Base-by-base conservation (phyloP, 2,329 filamentous ascomycete species). In the Apiospora rasikravindrae region DNA sequence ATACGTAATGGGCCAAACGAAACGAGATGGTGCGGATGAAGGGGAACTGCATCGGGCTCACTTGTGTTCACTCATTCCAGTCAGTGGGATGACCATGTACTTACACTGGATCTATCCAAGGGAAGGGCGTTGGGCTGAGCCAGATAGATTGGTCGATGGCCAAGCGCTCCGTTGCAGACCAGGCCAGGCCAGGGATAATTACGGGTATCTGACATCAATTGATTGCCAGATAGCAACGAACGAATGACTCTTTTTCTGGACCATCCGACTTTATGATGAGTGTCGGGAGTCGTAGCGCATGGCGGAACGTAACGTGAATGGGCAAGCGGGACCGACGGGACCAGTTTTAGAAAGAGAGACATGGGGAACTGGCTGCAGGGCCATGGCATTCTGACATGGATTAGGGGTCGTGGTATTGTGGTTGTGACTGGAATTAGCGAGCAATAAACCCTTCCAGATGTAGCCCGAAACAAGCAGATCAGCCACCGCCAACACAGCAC, bases 241-340 rank as follows among this genome's bases (percentile, higher is more conserved):
- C 53, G 53, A 37, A 61, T 61, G 53, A 61, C 53, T 61, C 53
- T 61, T 61, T 61, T 61, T 61, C 29, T 61, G 53, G 53, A 61
- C 53, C 53, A 61, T 37, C 29, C 53, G 53, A 37, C 51, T 29
- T 53, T 53, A 29, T 53, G 51, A 53, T 53, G 51, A 53, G 51
- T 29, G 51, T 4, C 51, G 51, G 24, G 51, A 53, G 51, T 53
- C 11, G 51, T 53, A 53, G 51, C 51, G 29, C 53, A 61, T 61
- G 53, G 26, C 53, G 53, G 11, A 61, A 61, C 29, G 53, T 61
- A 61, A 61, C 53, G 29, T 61, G 53, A 61, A 61, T 61, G 53
- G 53, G 53, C 53, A 19, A 61, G 53, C 53, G 53, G 53, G 53
- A 61, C 53, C 19, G 53, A 29, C 29, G 53, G 53, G 33, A 61